A percentile compares a stretch with the other conserved stretches of the same genome.
Evolutionary conservation across 129 eudicot species (phyloP).

Genomic region (Tagetes erecta): DNA sequence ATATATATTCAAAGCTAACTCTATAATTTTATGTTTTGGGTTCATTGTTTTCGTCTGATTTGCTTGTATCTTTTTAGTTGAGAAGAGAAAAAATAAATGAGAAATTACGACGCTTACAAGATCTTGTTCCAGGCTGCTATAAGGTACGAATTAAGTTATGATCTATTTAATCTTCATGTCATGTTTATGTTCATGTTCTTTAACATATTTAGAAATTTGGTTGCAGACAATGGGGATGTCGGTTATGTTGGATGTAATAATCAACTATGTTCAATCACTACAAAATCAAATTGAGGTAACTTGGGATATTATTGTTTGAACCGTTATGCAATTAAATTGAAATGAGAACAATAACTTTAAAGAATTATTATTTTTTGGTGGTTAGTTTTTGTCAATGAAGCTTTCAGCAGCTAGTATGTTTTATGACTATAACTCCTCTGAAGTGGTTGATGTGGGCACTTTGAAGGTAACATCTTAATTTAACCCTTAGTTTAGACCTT

Average conservation of each 20-base stretch:
- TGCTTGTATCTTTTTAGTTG: conserved; percentile 34
- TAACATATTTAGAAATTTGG: background rate
- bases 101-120: conserved; percentile 73
- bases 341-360: background rate
- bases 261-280: conserved; percentile 74
- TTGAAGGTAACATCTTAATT: conserved; percentile 47
- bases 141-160: conserved; percentile 45
- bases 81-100: conserved; percentile 88
- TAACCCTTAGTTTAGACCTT: background rate
- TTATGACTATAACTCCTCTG: conserved; percentile 82
- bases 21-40: background rate
- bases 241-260: conserved; percentile 86
- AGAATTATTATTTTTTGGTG: background rate
- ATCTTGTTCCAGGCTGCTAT: conserved; percentile 90
- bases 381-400: conserved; percentile 88
- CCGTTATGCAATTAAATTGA: background rate
- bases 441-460: conserved; percentile 60
- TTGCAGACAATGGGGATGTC: conserved; percentile 94
- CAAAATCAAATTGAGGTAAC: conserved; percentile 90
- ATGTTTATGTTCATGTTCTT: conserved; percentile 2
- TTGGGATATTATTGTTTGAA: background rate
- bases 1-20: background rate
- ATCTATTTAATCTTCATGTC: background rate
- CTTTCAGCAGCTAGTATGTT: conserved; percentile 92
- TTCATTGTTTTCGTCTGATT: background rate